Evolutionary conservation across 179 eudicot genomes (phyloP).

Genomic region (Sideroxylon spinosum): DNA sequence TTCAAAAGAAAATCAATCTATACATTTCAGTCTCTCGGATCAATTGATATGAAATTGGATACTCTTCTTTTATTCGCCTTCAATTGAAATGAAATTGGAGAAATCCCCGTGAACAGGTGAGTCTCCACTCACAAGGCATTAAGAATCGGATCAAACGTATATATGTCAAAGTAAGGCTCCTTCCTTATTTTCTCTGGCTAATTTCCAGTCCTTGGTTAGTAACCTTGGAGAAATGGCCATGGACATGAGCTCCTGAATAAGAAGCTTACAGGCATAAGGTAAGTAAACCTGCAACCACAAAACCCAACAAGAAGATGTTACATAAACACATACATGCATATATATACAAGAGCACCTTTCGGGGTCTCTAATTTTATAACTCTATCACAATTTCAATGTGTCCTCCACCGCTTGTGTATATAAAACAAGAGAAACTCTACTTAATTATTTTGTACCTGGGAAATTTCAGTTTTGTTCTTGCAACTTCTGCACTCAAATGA

Average conservation of each 20-base stretch:
- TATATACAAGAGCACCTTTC: too few species aligned
- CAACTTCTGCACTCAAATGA: constrained; percentile 68
- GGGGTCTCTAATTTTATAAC: too few species aligned
- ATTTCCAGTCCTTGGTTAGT: constrained; percentile 62
- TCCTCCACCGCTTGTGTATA: too few species aligned
- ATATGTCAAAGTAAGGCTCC: constrained; percentile 26
- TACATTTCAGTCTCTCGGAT: too few species aligned
- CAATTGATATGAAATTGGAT: background rate
- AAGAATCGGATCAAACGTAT: background rate
- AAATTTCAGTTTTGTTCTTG: constrained; percentile 84
- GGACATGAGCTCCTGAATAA: constrained; percentile 93
- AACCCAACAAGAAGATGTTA: background rate
- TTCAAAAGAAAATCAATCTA: too few species aligned
- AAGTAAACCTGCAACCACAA: constrained; percentile 53
- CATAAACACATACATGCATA: too few species aligned
- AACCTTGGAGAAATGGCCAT: constrained; percentile 91
- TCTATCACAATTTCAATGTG: too few species aligned
- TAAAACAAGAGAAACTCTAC: too few species aligned
- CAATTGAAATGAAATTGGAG: background rate
- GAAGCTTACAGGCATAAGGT: constrained; percentile 86
- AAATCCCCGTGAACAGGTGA: background rate
- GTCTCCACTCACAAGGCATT: background rate
- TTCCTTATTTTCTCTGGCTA: constrained; percentile 43
- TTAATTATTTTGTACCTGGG: constrained; percentile 39
- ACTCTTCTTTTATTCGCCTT: background rate